Percentiles rank a stretch among this genome's conserved stretches.
These are phyloP conservation scores for Pisolithus orientalis DNA, from an alignment of 768 basidiomycete genomes.

Conservation along the genomic window DNA sequence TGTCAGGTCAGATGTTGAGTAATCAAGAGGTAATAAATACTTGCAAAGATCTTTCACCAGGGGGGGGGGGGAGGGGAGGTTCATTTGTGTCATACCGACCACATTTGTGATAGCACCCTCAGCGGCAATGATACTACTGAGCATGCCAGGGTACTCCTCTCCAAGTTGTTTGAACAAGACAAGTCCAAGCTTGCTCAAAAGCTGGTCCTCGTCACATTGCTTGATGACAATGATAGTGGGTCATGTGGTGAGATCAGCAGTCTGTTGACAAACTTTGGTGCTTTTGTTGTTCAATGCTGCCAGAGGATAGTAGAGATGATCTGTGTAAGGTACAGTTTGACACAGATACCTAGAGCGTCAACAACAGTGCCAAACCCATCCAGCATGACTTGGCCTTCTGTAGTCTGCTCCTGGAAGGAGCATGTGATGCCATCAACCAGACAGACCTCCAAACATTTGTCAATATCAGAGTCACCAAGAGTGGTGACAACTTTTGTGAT, in stretches of 20 bases:
- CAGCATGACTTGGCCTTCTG: constrained; percentile 97
- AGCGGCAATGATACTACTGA: constrained; percentile 98
- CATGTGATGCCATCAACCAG: constrained; percentile 99
- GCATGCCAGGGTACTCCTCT: constrained; percentile 98
- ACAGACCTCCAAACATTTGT: constrained; percentile 89
- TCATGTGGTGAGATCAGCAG: constrained; percentile 95
- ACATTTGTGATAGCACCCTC: constrained; percentile 99
- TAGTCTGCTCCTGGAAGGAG: constrained; percentile 99
- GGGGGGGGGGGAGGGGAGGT: constrained; percentile 54
- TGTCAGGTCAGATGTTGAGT: background rate
- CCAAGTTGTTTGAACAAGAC: constrained; percentile 98
- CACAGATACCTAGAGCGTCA: constrained; percentile 91
- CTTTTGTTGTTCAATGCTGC: constrained; percentile 97
- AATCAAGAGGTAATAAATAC: constrained; percentile 29
- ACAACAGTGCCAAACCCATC: too few species aligned
- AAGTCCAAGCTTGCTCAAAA: constrained; percentile 91
- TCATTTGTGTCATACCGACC: constrained; percentile 99
- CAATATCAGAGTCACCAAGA: constrained; percentile 95
- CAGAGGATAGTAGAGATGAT: constrained; percentile 98
- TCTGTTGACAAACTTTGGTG: constrained; percentile 97
- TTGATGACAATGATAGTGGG: constrained; percentile 92
- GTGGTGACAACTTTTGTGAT: constrained; percentile 94
- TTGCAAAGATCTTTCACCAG: constrained; percentile 97
- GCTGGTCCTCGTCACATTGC: constrained; percentile 94
- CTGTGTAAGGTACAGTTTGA: constrained; percentile 97